Base-by-base conservation (phyloP, 2,329 filamentous ascomycete species). In the Coniochaeta prunicola region DNA sequence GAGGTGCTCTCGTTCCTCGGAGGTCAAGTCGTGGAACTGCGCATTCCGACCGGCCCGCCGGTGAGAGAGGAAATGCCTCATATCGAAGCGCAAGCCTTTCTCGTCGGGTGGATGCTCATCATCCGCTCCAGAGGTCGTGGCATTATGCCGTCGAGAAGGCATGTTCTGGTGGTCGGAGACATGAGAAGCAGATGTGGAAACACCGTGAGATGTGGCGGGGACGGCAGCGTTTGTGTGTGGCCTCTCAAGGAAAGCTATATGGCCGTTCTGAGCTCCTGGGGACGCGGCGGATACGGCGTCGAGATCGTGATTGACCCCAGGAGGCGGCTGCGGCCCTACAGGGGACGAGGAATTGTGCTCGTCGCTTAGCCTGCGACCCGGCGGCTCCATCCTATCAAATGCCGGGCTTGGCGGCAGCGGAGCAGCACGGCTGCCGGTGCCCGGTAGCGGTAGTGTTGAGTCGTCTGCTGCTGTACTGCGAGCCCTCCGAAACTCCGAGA, bases 1-100 rank as follows among this genome's bases (percentile, higher is more conserved):
- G 0, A 88, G 73, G 30, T 78, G 74, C 57, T 84, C 80, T 36
- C 82, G 77, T 64, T 87, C 81, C 15, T 78, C 75, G 21, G 74
- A 73, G 0, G 74, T 76, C 38, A 87, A 70, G 50, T 79, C 76
- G 64, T 80, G 76, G 60, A 86, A 84, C 59, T 82, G 78, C 1
- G 77, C 78, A 66, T 84, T 84, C 55, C 79, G 75, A 2, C 77
- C 77, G 1, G 78, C 72, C 6, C 74, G 71, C 57, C 73, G 68
- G 7, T 68, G 65, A 34, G 68, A 67, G 36, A 77, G 64, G 45
- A 77, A 72, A 42, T 68, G 66, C 19, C 66, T 68, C 66, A 64
- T 60, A 57, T 60, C 60, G 24, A 64, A 63, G 0, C 61, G 57
- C 53, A 21, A 36, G 33, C 61, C 34, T n/a, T 64, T 63, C 15